Evolutionary conservation across 192 early-diverging fungal species (phyloP), one percentile per base, ranked within the genome.

Genomic region (Endogone sp.): DNA sequence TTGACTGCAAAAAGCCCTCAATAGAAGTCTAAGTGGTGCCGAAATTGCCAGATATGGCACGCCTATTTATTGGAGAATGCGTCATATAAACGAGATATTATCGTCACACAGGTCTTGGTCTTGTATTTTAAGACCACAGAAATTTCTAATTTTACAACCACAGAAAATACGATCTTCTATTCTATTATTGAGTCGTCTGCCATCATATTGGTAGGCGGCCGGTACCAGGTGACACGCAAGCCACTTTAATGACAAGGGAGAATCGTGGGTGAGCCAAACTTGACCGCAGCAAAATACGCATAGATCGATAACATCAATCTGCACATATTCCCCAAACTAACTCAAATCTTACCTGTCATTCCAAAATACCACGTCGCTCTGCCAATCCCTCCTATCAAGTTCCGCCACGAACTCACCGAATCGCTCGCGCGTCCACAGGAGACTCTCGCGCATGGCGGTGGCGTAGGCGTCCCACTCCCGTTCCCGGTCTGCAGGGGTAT

Each of bases 301-400:
- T 49, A 1, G 0, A 49, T 49, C 37, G 37, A 49, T 16, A 16
- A 16, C 9, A 49, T 49, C 37, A 49, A 49, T 49, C 0, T 49
- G 37, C 9, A 16, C 37, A 49, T 11, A 49, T 6, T 11, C 16
- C 37, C 9, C 16, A 11, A 49, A 16, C 6, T 49, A 49, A 49
- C 37, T 49, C 16, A 49, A 49, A 49, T 16, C 72, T 21, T 66
- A 75, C 79, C 62, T 73, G 44, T 81, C 80, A 64, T 72, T 78
- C 84, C 84, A 89, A 72, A 85, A 89, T 23, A 89, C 81, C 2
- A 75, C 72, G 67, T 89, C 85, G 56, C 77, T 80, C 67, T 85
- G 71, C 87, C 87, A 89, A 37, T 81, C 79, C 57, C 79, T 75
- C 21, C 66, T 66, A 54, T 84, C 87, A 23, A 87, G 30, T 11